Base-by-base conservation (phyloP, 2,329 filamentous ascomycete species). In the Fusarium sp. region DNA sequence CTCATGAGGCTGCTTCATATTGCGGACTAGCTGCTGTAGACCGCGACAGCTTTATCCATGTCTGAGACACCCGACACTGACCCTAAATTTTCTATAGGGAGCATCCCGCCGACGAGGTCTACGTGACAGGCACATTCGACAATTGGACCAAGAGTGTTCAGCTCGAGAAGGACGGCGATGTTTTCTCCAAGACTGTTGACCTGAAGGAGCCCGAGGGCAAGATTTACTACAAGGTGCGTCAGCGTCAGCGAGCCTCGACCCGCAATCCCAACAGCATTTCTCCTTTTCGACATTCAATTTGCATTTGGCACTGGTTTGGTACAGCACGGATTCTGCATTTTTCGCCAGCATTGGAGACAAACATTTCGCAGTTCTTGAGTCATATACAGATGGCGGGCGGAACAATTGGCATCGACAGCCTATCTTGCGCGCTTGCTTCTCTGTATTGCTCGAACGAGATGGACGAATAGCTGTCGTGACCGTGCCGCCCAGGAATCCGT, bases 111-210 rank as follows among this genome's bases (percentile, higher is more conserved):
- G 88, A 91, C 76, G 93, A 97, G 81, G 95, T 98, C 82, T 95
- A 92, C 83, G 96, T 98, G 77, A 98, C 95, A 44, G 96, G 96
- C 81, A 95, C 93, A 72, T 98, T 98, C 81, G 95, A 98, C 84
- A 89, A 94, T 85, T 99, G 96, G 96, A 88, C 89, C 75, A 95
- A 96, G 87, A 94, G 91, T 63, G 90, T 95, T 82, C 90, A 93
- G 85, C 89, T 99, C 65, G 91, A 95, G 53, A 94, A 94, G 85
- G 87, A 90, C 44, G 92, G 89, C 80, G 86, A 90, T 72, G 78
- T 88, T 77, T 97, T 97, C 83, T 87, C 92, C 83, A 97, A 97
- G 87, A 90, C 90, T 38, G 94, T 99, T 68, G 85, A 89, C 59
- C 87, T 98, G 38, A 86, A 92, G 55, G 85, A 89, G 61, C 84